A percentile compares a stretch with the other conserved stretches of the same genome.
Conservation (phyloP, 257 asterid genomes). For the Eucommia ulmoides region DNA sequence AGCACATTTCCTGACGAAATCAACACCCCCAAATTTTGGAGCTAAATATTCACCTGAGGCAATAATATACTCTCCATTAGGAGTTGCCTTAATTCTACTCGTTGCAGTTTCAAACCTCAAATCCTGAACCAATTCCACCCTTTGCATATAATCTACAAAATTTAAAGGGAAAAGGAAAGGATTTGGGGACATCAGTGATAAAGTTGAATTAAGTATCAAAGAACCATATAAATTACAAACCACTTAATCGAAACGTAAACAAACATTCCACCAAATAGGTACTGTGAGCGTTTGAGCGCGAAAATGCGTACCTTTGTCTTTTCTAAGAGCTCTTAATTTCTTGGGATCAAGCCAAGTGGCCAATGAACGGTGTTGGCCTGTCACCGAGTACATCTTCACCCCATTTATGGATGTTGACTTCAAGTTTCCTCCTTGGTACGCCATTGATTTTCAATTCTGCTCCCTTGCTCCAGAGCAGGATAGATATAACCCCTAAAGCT, state of each 20-base stretch:
- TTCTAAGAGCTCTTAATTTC: constrained; percentile 73
- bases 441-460: constrained; percentile 48
- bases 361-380: constrained; percentile 49
- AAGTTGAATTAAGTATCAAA: not conserved
- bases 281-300: not conserved
- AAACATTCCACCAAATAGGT: not conserved
- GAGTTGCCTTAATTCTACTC: constrained; percentile 66
- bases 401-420: constrained; percentile 84
- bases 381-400: constrained; percentile 67
- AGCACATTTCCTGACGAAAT: not conserved
- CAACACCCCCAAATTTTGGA: too few species aligned
- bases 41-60: constrained; percentile 68
- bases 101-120: constrained; percentile 87
- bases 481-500: too few species aligned
- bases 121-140: constrained; percentile 81
- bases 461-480: too few species aligned
- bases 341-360: constrained; percentile 88
- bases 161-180: constrained; percentile 5
- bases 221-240: not conserved
- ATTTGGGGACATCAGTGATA: constrained; percentile 5
- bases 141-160: constrained; percentile 57
- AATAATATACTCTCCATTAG: constrained; percentile 79
- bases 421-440: constrained; percentile 69
- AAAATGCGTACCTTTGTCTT: constrained; percentile 50
- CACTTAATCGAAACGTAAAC: not conserved